Percentiles rank a stretch among this genome's conserved stretches.
phyloP scores from a whole-genome alignment of 2,329 filamentous ascomycete species.

The Fusarium annulatum region DNA sequence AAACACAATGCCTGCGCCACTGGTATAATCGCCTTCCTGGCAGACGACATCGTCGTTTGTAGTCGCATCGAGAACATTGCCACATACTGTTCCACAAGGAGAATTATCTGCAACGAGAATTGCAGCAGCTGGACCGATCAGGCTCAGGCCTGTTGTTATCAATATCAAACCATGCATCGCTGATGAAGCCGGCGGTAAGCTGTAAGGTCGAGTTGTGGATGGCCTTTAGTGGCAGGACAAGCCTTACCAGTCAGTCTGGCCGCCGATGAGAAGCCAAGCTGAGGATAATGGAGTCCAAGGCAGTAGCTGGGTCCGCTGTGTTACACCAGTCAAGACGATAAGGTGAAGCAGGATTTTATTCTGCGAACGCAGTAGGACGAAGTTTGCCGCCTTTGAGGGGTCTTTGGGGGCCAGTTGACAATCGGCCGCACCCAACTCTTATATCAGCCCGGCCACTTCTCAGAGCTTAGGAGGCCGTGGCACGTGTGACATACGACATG shows the following conservation, averaged over 20 bases:
- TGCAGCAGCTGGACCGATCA: conserved; percentile 36
- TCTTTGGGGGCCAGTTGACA: conserved; percentile 21
- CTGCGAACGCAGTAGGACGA: conserved; percentile 4
- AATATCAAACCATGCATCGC: conserved; percentile 19
- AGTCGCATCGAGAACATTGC: conserved; percentile 63
- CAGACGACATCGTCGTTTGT: conserved; percentile 62
- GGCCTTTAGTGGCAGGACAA: background rate
- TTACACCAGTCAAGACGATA: conserved; percentile 19
- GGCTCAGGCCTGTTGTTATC: conserved; percentile 33
- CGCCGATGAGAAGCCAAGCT: background rate
- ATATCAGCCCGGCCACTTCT: background rate
- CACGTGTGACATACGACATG: conserved; percentile 22
- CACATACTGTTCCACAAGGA: conserved; percentile 62
- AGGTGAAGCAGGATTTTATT: conserved; percentile 7
- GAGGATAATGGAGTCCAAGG: background rate
- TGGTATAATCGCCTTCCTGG: conserved; percentile 53
- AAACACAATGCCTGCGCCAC: conserved; percentile 60
- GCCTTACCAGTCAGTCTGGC: background rate
- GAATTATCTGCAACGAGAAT: conserved; percentile 61
- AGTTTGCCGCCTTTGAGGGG: background rate
- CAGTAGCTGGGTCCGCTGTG: conserved; percentile 7
- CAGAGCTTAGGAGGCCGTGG: no score
- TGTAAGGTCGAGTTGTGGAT: background rate
- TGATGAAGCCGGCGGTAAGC: background rate
- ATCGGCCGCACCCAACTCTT: conserved; percentile 14